Base-by-base conservation (phyloP, 352 stramenopile genomes). In the Globisporangium middletonii region DNA sequence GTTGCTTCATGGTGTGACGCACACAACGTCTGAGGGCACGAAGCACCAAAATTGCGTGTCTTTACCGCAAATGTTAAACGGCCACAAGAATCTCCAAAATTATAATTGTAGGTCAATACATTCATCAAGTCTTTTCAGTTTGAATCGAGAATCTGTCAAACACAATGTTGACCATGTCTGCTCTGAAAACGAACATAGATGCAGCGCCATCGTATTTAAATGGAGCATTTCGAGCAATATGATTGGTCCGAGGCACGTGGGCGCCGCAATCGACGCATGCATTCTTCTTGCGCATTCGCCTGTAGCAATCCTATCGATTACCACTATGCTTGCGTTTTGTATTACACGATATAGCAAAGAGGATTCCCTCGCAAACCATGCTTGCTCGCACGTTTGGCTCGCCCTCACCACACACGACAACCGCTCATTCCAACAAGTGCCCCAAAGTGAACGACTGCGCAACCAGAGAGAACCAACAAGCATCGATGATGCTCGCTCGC, bases 401-500 rank as follows among this genome's bases (percentile, higher is more conserved):
- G 15, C 18, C 9, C 43, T 23, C 43, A 18, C 38, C 9, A 43
- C 38, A 43, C 38, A 43, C 43, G 4, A 11, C 43, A 11, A 18
- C 43, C 18, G 43, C 5, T 47, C 43, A 47, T 47, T 47, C n/a
- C n/a, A 47, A 47, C 43, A 47, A 47, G 7, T 23, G 43, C 38
- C 38, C 38, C 38, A 23, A 23, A 23, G 23, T 23, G 23, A 23
- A 23, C 23, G 23, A 23, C 23, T 23, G 23, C 23, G 23, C 23
- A 23, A 5, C 18, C 43, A 19, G n/a, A 47, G 7, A 13, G 18
- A 43, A 8, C 30, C 12, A 50, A 1, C 6, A 45, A 43, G 46
- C 4, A 12, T 53, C 13, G 19, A 72, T 53, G 11, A 87, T 89
- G 79, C 63, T 89, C 62, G 69, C 77, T 37, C 79, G 79, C 50